Evolutionary conservation across 2,329 filamentous ascomycete species (phyloP), one percentile per base, ranked within the genome.

Genomic region (Aschersonia sp.): DNA sequence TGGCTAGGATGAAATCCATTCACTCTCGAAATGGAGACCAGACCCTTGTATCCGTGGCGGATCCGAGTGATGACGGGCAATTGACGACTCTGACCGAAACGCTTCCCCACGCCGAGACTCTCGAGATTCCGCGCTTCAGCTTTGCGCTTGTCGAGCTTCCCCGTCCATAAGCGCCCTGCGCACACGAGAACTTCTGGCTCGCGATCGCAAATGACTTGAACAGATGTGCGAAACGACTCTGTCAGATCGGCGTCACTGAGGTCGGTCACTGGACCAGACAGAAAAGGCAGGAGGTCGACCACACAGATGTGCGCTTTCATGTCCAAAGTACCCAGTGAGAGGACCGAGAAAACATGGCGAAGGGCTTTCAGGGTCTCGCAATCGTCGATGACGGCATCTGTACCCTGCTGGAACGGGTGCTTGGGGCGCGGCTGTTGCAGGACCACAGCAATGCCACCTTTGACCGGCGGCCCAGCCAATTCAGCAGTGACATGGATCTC

Each of bases 1-100:
- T 50, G 31, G 49, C 53, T 55, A 5, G 47, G 53, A 43, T 55
- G 53, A 40, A 53, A 53, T 12, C 49, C 49, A 29, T 55, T 55
- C 28, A 55, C 52, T 30, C 51, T 50, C 2, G 29, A 30, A 31
- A 55, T 28, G 1, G 9, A 4, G 30, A 51, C 38, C 5, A 49
- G 31, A 6, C 30, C 40, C 2, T 42, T 30, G 9, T 42, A 20
- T 9, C 43, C 20, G 5, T 29, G 45, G 29, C 44, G 30, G 30
- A 47, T 40, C 28, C 28, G 45, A 9, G 46, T 35, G 5, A 7
- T 38, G 20, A 10, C 5, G 12, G 45, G 45, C 28, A 38, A 28
- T 4, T 9, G 40, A 20, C 5, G 35, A 10, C 29, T 45, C 30
- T 30, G 29, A n/a, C 45, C 49, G 45, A 54, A 54, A 3, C 10